These are phyloP conservation scores for Lentinula novae-zelandiae DNA, from an alignment of 1,284 basidiomycete species.

Conservation along the genomic window DNA sequence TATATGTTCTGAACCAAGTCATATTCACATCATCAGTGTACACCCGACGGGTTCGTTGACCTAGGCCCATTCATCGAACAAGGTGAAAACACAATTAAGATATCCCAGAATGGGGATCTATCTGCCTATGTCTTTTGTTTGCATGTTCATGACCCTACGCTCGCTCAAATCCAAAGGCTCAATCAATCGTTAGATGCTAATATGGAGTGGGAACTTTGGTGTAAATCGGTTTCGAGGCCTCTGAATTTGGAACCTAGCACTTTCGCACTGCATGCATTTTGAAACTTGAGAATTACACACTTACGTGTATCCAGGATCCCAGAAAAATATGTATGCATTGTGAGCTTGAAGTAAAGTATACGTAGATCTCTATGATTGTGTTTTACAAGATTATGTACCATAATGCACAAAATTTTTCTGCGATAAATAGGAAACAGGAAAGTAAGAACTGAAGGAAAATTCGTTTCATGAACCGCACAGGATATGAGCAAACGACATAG, in stretches of 20 bases:
- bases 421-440: slow-evolving; percentile 10
- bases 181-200: slow-evolving; percentile 25
- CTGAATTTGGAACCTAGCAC: slow-evolving; percentile 14
- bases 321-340: not conserved
- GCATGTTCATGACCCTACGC: slow-evolving; percentile 36
- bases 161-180: slow-evolving; percentile 29
- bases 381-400: slow-evolving; percentile 10
- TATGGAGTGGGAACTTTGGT: slow-evolving; percentile 34
- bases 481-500: slow-evolving; percentile 12
- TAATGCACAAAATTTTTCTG: slow-evolving; percentile 14
- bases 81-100: slow-evolving; percentile 32
- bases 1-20: not conserved
- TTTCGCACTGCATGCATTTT: not conserved
- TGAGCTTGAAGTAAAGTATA: not conserved
- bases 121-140: slow-evolving; percentile 34
- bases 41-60: slow-evolving; percentile 38
- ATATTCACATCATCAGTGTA: slow-evolving; percentile 12
- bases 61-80: slow-evolving; percentile 30
- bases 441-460: not conserved
- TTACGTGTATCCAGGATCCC: not conserved
- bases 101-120: slow-evolving; percentile 31
- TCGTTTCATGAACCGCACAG: not conserved
- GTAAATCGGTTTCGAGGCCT: slow-evolving; percentile 21
- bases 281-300: too few relatives aligned
- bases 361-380: not conserved